These are phyloP conservation scores for Multifurca ochricompacta DNA, from an alignment of 768 basidiomycete species.

Conservation along the genomic window DNA sequence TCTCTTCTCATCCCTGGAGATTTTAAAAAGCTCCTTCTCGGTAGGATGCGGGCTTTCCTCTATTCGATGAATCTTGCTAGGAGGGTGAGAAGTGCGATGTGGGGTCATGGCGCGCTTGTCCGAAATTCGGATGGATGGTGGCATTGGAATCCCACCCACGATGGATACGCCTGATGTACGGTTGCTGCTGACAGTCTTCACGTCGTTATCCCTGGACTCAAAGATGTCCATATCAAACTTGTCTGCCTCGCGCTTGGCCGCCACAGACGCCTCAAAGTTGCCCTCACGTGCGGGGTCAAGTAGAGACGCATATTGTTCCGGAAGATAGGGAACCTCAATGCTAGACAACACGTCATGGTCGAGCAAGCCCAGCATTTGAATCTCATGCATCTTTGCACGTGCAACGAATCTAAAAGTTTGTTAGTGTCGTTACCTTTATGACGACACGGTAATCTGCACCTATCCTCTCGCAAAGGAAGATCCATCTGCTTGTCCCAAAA, in stretches of 20 bases:
- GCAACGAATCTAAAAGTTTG: slow-evolving; percentile 64
- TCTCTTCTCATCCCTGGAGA: slow-evolving; percentile 17
- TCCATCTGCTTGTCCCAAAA: slow-evolving; percentile 89
- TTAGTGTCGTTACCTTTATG: not conserved
- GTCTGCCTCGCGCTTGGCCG: slow-evolving; percentile 51
- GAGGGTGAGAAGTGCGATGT: slow-evolving; percentile 40
- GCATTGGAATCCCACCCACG: not conserved
- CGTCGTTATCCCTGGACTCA: slow-evolving; percentile 35
- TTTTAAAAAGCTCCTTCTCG: slow-evolving; percentile 44
- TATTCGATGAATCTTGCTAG: slow-evolving; percentile 49
- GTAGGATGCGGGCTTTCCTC: slow-evolving; percentile 60
- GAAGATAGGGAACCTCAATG: slow-evolving; percentile 78
- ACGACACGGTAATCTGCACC: slow-evolving; percentile 35
- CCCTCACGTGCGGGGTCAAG: slow-evolving; percentile 17
- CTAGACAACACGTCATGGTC: slow-evolving; percentile 87
- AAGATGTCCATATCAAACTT: slow-evolving; percentile 71
- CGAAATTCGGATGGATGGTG: slow-evolving; percentile 14
- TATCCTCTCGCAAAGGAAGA: slow-evolving; percentile 69
- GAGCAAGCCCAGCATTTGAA: slow-evolving; percentile 87
- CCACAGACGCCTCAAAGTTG: slow-evolving; percentile 14
- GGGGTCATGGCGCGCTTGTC: slow-evolving; percentile 29
- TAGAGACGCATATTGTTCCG: slow-evolving; percentile 33
- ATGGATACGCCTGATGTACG: slow-evolving; percentile 39
- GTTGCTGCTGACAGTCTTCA: slow-evolving; percentile 25
- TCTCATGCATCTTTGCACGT: slow-evolving; percentile 95